Evolutionary conservation across 2,329 filamentous ascomycete species (phyloP).

Genomic region (Parastagonospora nodorum): DNA sequence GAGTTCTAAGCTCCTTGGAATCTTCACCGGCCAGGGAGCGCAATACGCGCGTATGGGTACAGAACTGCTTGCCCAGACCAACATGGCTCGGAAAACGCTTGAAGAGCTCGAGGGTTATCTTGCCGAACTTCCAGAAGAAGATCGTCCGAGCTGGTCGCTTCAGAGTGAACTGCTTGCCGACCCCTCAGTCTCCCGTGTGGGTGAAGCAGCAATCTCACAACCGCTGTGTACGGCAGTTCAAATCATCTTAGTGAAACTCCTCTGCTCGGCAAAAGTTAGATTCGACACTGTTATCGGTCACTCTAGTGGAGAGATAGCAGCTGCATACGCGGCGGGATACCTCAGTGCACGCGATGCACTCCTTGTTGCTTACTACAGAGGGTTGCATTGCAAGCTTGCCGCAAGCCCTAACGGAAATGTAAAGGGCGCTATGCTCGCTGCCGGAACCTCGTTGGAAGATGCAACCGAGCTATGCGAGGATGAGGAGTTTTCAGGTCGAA

Average conservation of each 20-base stretch:
- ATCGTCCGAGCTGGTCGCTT: conserved; percentile 10
- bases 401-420: conserved; percentile 29
- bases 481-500: too few species aligned
- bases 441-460: too few species aligned
- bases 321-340: conserved; percentile 40
- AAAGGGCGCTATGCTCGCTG: too few species aligned
- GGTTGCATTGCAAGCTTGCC: conserved; percentile 18
- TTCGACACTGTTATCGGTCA: conserved; percentile 48
- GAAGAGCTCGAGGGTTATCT: neutral
- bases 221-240: conserved; percentile 46
- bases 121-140: neutral
- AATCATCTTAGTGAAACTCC: conserved; percentile 34
- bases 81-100: neutral
- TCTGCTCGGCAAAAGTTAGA: conserved; percentile 27
- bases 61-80: neutral
- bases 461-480: too few species aligned
- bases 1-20: neutral
- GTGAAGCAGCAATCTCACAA: conserved; percentile 30
- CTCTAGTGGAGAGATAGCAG: conserved; percentile 49
- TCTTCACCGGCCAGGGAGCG: conserved; percentile 3
- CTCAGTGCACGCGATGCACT: conserved; percentile 17
- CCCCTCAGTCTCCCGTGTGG: conserved; percentile 1
- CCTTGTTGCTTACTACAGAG: conserved; percentile 23
- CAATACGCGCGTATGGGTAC: neutral
- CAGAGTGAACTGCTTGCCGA: conserved; percentile 5